Percentiles rank a stretch among this genome's conserved stretches.
phyloP scores from a whole-genome alignment of 176 grass and related monocot genomes.

The bread wheat (Triticum aestivum) region DNA sequence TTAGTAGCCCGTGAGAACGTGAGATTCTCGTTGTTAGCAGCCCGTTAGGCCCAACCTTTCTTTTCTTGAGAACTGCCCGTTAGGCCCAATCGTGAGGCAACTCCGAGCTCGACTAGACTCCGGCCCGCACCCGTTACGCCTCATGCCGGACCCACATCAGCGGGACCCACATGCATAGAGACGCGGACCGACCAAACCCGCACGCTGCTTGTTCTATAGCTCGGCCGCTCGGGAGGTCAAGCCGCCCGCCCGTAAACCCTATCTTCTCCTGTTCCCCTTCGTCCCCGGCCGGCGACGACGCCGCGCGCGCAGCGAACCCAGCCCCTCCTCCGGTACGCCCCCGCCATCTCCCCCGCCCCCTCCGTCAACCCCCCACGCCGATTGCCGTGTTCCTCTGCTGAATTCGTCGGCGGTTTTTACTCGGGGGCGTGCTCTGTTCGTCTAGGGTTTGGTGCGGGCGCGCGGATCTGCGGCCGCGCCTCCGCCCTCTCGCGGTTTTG shows the following conservation, averaged over 20 bases:
- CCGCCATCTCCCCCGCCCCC: not conserved
- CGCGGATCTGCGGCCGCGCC: not conserved
- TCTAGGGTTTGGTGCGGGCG: not conserved
- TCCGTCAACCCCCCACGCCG: not conserved
- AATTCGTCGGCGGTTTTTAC: not conserved
- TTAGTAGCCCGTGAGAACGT: too few species aligned
- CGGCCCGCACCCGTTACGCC: not conserved
- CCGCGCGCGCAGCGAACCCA: not conserved
- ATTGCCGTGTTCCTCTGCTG: not conserved
- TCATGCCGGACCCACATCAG: not conserved
- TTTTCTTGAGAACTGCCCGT: too few species aligned
- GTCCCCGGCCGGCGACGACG: not conserved
- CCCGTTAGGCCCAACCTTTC: not conserved
- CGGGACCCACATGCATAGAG: not conserved
- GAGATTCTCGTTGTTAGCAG: too few species aligned
- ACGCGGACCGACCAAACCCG: not conserved
- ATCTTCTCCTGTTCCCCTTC: not conserved
- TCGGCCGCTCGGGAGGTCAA: not conserved
- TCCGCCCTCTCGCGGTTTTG: not conserved
- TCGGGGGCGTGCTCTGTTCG: not conserved
- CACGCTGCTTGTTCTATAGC: not conserved
- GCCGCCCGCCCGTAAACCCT: constrained; percentile 3
- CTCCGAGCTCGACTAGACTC: not conserved
- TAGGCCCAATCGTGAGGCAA: not conserved
- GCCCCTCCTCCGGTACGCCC: too few species aligned